Conservation (phyloP, 495 filamentous ascomycete species). For the Tuber indicum region DNA sequence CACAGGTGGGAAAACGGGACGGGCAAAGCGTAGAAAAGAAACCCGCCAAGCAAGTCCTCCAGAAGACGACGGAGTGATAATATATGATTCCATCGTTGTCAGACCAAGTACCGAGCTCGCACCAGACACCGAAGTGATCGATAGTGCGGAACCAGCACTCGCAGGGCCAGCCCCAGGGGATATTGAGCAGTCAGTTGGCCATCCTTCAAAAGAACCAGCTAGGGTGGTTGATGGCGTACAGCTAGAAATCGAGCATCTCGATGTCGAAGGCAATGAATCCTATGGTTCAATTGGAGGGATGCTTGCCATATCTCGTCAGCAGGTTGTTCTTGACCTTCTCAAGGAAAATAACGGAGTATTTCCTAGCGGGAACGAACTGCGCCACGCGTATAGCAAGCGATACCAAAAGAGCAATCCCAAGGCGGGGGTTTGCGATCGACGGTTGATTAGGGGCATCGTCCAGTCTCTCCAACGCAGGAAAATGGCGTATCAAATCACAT, state of each 20-base stretch:
- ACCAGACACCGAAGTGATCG: not conserved
- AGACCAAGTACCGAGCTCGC: not conserved
- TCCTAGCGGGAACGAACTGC: slow-evolving; percentile 65
- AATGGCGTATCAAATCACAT: slow-evolving; percentile 55
- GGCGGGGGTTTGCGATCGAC: slow-evolving; percentile 39
- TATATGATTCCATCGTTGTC: not conserved
- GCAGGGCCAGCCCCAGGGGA: not conserved
- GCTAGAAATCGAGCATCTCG: slow-evolving; percentile 35
- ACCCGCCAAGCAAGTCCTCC: not conserved
- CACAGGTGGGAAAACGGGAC: not conserved
- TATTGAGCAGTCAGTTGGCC: not conserved
- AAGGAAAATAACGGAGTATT: slow-evolving; percentile 65
- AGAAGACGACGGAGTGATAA: not conserved
- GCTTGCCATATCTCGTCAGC: slow-evolving; percentile 46
- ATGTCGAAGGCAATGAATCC: slow-evolving; percentile 36
- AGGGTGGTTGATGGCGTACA: slow-evolving; percentile 27
- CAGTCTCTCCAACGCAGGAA: slow-evolving; percentile 56
- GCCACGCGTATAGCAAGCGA: slow-evolving; percentile 54
- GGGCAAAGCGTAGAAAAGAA: not conserved
- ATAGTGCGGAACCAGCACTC: not conserved
- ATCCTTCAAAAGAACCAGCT: slow-evolving; percentile 1
- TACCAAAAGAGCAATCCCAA: slow-evolving; percentile 42
- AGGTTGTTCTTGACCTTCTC: slow-evolving; percentile 64
- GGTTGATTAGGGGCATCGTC: slow-evolving; percentile 47
- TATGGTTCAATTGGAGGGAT: slow-evolving; percentile 41